phyloP scores from a whole-genome alignment of 2,329 filamentous ascomycete species.

The Aspergillus sp. region DNA sequence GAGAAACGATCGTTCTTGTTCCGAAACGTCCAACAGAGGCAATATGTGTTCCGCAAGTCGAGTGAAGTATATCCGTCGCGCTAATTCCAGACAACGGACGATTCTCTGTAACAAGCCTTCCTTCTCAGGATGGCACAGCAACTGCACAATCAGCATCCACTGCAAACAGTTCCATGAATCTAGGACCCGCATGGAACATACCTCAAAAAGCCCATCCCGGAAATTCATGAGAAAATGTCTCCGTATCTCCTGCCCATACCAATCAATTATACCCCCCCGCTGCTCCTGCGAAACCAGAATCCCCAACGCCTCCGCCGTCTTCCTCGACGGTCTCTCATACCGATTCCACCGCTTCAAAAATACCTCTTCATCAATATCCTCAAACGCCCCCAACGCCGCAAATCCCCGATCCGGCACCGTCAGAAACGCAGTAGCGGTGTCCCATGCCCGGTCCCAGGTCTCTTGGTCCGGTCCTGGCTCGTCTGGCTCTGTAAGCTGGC shows the following conservation, averaged over 20 bases:
- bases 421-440: conserved; percentile 34
- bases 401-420: conserved; percentile 31
- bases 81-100: conserved; percentile 29
- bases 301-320: conserved; percentile 26
- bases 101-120: conserved; percentile 24
- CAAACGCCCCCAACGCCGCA: conserved; percentile 17
- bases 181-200: conserved; percentile 10
- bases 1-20: conserved; percentile 23
- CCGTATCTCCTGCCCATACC: conserved; percentile 39
- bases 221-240: conserved; percentile 38
- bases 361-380: conserved; percentile 20
- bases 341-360: conserved; percentile 26
- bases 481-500: conserved; percentile 6
- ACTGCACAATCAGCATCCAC: conserved; percentile 10
- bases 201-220: conserved; percentile 25
- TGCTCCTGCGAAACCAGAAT: conserved; percentile 21
- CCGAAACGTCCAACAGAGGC: conserved; percentile 18
- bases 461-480: conserved; percentile 22
- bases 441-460: conserved; percentile 37
- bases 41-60: conserved; percentile 30
- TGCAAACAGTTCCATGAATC: neutral
- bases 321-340: conserved; percentile 20
- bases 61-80: conserved; percentile 32
- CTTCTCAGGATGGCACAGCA: conserved; percentile 16
- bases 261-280: conserved; percentile 30